Base-by-base conservation (phyloP, 1,284 basidiomycete species). In the Malassezia slooffiae region DNA sequence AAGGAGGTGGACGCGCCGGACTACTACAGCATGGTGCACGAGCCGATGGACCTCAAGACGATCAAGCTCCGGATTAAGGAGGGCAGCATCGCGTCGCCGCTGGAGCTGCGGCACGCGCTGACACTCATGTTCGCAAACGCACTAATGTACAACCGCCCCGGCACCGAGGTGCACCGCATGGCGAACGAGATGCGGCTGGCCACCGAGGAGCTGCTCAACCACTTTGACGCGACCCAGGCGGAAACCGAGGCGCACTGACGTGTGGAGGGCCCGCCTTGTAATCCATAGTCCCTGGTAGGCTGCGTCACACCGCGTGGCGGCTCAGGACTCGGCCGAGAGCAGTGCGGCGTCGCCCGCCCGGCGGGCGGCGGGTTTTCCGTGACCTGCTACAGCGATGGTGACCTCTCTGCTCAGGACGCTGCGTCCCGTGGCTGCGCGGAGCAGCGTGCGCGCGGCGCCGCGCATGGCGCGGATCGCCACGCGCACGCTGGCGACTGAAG, bases 81-180 rank as follows among this genome's bases (percentile, higher is more conserved):
- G 26, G 62, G 63, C 6, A 24, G 34, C 12, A 64, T 67, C 28
- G 26, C 29, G 3, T 47, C 42, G 10, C 34, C 50, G 2, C 50
- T 53, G 15, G 52, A 66, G 33, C 41, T 67, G 27, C 36, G 55
- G 13, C 52, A 41, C 39, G 52, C 54, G 1, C 39, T 67, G 23
- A 50, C 38, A 12, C 52, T 57, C 17, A 64, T 67, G 61, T 67
- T 64, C 45, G 63, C 64, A 17, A 67, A 67, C 40, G 45, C 49
- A 12, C 47, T 66, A 27, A 62, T 67, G 22, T 67, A 67, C 41
- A 66, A 66, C 32, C 35, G 55, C 4, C 59, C 60, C 9, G 63
- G 59, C 6, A 62, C 61, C 10, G 63, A 66, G 42, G 62, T 67
- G 33, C 52, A 60, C 28, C 41, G 57, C 26, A 66, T 67, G 62